Percentiles rank a stretch among this genome's conserved stretches.
Evolutionary conservation across 441 rosid genomes (phyloP).

Genomic region (Mallotus repandus): DNA sequence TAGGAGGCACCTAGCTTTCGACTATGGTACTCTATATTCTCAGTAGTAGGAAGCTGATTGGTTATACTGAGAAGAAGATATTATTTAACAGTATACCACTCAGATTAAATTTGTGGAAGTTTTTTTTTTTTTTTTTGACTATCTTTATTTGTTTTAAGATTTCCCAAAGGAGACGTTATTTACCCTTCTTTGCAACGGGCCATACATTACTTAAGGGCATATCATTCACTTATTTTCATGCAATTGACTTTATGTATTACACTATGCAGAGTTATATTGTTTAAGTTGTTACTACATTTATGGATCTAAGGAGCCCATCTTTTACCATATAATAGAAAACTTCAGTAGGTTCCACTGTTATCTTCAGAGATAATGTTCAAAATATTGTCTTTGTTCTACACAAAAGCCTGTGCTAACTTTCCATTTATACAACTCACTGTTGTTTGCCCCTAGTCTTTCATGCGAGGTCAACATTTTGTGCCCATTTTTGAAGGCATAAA

Average conservation of each 20-base stretch:
- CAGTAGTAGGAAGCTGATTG: too few relatives aligned
- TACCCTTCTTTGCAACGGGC: not conserved
- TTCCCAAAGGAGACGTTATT: not conserved
- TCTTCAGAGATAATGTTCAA: not conserved
- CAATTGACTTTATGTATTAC: not conserved
- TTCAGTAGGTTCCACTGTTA: not conserved
- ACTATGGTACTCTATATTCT: not conserved
- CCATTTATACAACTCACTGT: not conserved
- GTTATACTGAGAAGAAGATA: too few relatives aligned
- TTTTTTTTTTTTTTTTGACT: not conserved
- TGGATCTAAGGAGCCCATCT: not conserved
- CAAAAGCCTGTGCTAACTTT: not conserved
- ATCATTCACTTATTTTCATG: not conserved
- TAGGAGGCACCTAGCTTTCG: too few relatives aligned
- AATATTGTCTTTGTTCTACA: not conserved
- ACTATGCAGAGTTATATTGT: not conserved
- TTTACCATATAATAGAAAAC: not conserved
- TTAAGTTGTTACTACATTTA: not conserved
- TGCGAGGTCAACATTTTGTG: not conserved
- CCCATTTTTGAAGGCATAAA: too few relatives aligned
- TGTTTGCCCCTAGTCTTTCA: not conserved
- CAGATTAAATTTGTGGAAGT: not conserved
- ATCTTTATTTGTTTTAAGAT: not conserved
- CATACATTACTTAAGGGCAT: not conserved
- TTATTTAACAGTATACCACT: too few relatives aligned